phyloP scores from a whole-genome alignment of 2,329 filamentous ascomycete genomes.

The Myriosclerotinia scirpicola region DNA sequence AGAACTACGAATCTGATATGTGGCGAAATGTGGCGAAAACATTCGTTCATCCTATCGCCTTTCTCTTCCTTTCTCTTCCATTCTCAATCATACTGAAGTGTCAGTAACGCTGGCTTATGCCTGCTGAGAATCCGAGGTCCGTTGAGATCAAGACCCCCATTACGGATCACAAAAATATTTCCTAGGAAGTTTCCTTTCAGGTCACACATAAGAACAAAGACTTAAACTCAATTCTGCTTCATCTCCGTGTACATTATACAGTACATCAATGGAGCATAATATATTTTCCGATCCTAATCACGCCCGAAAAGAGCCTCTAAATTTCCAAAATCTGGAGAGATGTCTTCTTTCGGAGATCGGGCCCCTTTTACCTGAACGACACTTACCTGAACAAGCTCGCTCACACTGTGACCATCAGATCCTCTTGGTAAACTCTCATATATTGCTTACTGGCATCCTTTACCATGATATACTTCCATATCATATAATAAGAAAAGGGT shows the following conservation, averaged over 20 bases:
- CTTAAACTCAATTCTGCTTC: slow-evolving; percentile 1
- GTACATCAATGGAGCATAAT: neutral
- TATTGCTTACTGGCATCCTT: neutral
- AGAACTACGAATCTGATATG: too few relatives aligned
- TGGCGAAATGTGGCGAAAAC: too few relatives aligned
- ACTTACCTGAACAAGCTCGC: neutral
- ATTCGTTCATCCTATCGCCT: neutral
- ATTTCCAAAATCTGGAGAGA: slow-evolving; percentile 15
- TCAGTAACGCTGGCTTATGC: slow-evolving; percentile 1
- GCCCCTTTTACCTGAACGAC: slow-evolving; percentile 5
- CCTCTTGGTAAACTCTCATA: neutral
- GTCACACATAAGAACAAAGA: neutral
- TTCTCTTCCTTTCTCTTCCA: neutral
- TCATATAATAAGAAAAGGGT: too few relatives aligned
- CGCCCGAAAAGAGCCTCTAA: slow-evolving; percentile 13
- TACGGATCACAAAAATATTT: neutral
- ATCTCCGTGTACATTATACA: slow-evolving; percentile 1
- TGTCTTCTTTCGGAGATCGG: neutral
- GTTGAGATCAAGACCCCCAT: neutral
- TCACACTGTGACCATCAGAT: neutral
- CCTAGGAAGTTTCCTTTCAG: neutral
- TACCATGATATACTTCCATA: too few relatives aligned
- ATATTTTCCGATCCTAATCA: slow-evolving; percentile 12
- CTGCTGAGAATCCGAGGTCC: neutral
- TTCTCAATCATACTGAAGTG: neutral